A percentile compares a stretch with the other conserved stretches of the same genome.
phyloP scores from a whole-genome alignment of 2,329 filamentous ascomycete genomes.

The Penicillium sp. region DNA sequence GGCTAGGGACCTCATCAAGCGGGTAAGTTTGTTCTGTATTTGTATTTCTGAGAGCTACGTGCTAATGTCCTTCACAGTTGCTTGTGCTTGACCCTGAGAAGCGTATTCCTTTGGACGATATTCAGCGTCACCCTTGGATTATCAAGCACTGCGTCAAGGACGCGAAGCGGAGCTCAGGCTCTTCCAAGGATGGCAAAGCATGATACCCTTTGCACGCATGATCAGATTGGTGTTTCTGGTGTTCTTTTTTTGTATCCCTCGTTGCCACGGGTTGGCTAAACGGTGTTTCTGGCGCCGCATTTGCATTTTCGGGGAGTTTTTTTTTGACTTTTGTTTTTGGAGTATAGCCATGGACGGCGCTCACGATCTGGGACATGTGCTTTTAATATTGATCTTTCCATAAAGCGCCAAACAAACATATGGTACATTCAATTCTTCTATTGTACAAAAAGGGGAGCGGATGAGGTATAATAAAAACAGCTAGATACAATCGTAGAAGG shows the following conservation, averaged over 20 bases:
- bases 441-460: conserved; percentile 18
- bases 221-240: conserved; percentile 25
- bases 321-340: conserved; percentile 11
- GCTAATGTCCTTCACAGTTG: conserved; percentile 58
- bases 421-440: conserved; percentile 28
- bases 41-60: background rate
- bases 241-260: conserved; percentile 13
- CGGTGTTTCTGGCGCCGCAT: conserved; percentile 20
- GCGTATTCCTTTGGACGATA: conserved; percentile 84
- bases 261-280: background rate
- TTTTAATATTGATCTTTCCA: conserved; percentile 22
- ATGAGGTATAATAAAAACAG: conserved; percentile 2
- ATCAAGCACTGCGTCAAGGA: conserved; percentile 82
- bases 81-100: conserved; percentile 93
- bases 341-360: conserved; percentile 16
- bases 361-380: conserved; percentile 22
- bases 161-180: conserved; percentile 47
- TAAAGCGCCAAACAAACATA: conserved; percentile 22
- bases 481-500: conserved; percentile 1
- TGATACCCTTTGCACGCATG: conserved; percentile 25
- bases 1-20: conserved; percentile 90
- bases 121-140: conserved; percentile 93
- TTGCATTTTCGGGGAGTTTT: conserved; percentile 22
- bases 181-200: conserved; percentile 38
- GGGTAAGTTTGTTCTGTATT: conserved; percentile 53